Evolutionary conservation across 345 rosid species (phyloP), one percentile per base, ranked within the genome.

Genomic region (Camelina neglecta): DNA sequence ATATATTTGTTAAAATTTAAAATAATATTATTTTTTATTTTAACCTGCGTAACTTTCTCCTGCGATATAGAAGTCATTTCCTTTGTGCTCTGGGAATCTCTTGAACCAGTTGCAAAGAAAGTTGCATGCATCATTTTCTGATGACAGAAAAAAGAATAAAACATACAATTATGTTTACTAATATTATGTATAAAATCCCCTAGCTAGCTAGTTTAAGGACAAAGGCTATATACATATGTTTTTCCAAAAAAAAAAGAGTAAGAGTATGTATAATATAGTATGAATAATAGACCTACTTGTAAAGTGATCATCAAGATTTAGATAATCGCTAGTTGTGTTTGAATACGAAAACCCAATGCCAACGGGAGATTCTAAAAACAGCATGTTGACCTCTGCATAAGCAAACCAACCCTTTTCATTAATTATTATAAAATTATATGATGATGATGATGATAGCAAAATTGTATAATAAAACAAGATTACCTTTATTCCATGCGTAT

Each of bases 331-430:
- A 33, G 84, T 85, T 26, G 89, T 83, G 74, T 92, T 95, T 60
- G 97, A 86, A 85, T 89, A 88, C 8, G 99, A 95, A 87, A 92
- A 95, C 60, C 99, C 99, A 79, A 92, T 97, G 41, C 99, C 99
- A 75, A 87, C 83, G 1, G 99, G 99, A 74, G 99, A 90, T 84
- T 95, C 99, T 68, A 96, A 48, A 89, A 96, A 96, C 85, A 96
- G 84, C 81, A 96, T 89, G 80, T 93, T 96, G 77, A 97, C 94
- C 69, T 68, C 85, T 12, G 85, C 70, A 68, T 79, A 69, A 79
- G 70, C 81, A 92, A 78, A 84, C 88, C 75, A 85, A 75, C 84
- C 91, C 75, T 87, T 94, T 90, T 86, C 7, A 24, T 24, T 1
- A 75, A 18, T 73, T 81, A 83, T 54, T 67, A 21, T 33, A 60